These are phyloP conservation scores for Annulohypoxylon stygium DNA, from an alignment of 495 filamentous ascomycete species.

Conservation along the genomic window DNA sequence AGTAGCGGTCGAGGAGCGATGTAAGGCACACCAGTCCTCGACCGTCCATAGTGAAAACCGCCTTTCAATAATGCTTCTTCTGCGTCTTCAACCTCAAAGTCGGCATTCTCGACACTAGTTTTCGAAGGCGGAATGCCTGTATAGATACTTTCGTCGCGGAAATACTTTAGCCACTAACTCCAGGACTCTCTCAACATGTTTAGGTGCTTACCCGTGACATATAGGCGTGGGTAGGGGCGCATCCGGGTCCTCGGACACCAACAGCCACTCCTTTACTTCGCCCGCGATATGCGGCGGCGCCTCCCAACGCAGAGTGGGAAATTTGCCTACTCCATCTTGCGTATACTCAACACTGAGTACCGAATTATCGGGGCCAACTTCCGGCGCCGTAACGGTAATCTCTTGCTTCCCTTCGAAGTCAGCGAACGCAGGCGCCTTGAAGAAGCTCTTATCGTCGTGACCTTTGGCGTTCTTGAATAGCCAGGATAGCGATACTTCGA, in stretches of 20 bases:
- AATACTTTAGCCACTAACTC: neutral
- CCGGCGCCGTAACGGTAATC: conserved; percentile 60
- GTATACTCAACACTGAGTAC: conserved; percentile 58
- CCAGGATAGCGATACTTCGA: conserved; percentile 58
- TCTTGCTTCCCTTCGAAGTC: conserved; percentile 54
- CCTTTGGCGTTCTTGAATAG: conserved; percentile 55
- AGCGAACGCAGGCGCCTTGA: conserved; percentile 59
- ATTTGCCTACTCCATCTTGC: conserved; percentile 56
- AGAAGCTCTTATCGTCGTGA: conserved; percentile 63
- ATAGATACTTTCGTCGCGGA: conserved; percentile 52
- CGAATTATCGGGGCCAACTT: conserved; percentile 59
- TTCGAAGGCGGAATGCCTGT: conserved; percentile 57
- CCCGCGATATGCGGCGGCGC: conserved; percentile 45
- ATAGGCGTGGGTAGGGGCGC: conserved; percentile 61
- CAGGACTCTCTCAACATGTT: neutral
- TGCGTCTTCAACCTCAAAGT: conserved; percentile 54
- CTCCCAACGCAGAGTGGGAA: conserved; percentile 61
- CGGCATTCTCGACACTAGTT: conserved; percentile 54
- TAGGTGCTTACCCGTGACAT: conserved; percentile 55
- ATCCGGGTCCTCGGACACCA: conserved; percentile 66
- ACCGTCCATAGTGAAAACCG: conserved; percentile 63
- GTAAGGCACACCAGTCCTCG: conserved; percentile 55
- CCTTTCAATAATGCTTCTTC: conserved; percentile 52
- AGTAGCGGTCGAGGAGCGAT: conserved; percentile 57
- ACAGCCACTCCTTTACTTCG: conserved; percentile 60